These are phyloP conservation scores for Cucurbita argyrosperma DNA, from an alignment of 306 rosid species.

Conservation along the genomic window DNA sequence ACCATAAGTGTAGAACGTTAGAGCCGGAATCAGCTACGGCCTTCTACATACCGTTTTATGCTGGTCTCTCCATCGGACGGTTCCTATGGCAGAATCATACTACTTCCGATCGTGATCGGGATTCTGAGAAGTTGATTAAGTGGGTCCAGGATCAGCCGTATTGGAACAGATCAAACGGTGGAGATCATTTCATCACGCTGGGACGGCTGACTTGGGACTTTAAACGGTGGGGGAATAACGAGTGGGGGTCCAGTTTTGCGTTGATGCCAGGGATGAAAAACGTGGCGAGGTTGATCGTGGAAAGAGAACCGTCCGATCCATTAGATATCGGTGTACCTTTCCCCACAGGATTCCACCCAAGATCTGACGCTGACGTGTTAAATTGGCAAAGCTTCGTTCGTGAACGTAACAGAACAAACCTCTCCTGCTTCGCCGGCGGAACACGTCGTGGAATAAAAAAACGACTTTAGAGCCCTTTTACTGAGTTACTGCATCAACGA, in stretches of 20 bases:
- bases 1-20: neutral
- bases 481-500: neutral
- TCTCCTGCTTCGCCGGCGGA: constrained; percentile 5
- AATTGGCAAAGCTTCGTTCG: neutral
- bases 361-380: neutral
- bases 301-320: constrained; percentile 10
- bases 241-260: neutral
- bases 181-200: constrained; percentile 9
- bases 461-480: neutral
- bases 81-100: neutral
- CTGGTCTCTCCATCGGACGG: constrained; percentile 9
- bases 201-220: constrained; percentile 13
- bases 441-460: neutral
- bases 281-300: neutral
- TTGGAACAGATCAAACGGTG: constrained; percentile 6
- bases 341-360: constrained; percentile 1
- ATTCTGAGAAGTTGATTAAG: neutral
- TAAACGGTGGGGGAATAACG: constrained; percentile 4
- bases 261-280: constrained; percentile 1
- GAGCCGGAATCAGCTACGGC: constrained; percentile 15
- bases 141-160: constrained; percentile 9
- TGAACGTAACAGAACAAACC: neutral
- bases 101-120: neutral
- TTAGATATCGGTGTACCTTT: neutral
- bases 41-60: constrained; percentile 10